phyloP scores from a whole-genome alignment of 805 yeast species.

The Limtongia smithiae region DNA sequence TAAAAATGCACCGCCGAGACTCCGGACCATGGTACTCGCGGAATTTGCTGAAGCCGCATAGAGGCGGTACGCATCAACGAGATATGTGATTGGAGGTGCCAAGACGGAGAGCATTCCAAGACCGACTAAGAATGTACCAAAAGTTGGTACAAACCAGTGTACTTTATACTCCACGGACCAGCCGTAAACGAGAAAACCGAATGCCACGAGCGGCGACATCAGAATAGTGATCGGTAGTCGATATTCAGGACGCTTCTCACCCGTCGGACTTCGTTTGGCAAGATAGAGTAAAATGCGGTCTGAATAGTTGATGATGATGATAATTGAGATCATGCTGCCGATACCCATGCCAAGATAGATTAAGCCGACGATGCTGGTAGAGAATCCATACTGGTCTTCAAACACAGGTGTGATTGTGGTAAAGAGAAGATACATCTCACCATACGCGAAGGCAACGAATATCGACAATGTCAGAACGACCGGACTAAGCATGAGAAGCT shows the following conservation, averaged over 20 bases:
- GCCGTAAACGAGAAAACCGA: conserved; percentile 65
- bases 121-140: conserved; percentile 61
- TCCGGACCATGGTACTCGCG: conserved; percentile 71
- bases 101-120: conserved; percentile 60
- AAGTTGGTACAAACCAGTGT: conserved; percentile 59
- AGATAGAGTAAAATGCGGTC: conserved; percentile 42
- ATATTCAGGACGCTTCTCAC: conserved; percentile 57
- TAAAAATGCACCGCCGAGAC: too few relatives aligned
- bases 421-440: conserved; percentile 54
- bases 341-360: conserved; percentile 77
- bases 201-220: conserved; percentile 52
- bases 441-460: conserved; percentile 42
- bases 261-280: conserved; percentile 48
- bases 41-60: conserved; percentile 72
- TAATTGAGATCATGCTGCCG: conserved; percentile 61
- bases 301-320: conserved; percentile 49
- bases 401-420: conserved; percentile 75
- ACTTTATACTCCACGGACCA: conserved; percentile 59
- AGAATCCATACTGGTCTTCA: conserved; percentile 55
- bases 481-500: conserved; percentile 40
- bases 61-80: conserved; percentile 66
- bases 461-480: conserved; percentile 39
- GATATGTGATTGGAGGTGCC: conserved; percentile 58
- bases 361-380: conserved; percentile 57
- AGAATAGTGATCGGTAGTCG: conserved; percentile 52